Evolutionary conservation across 371 early-diverging fungal genomes (phyloP).

Genomic region (Apophysomyces variabilis): DNA sequence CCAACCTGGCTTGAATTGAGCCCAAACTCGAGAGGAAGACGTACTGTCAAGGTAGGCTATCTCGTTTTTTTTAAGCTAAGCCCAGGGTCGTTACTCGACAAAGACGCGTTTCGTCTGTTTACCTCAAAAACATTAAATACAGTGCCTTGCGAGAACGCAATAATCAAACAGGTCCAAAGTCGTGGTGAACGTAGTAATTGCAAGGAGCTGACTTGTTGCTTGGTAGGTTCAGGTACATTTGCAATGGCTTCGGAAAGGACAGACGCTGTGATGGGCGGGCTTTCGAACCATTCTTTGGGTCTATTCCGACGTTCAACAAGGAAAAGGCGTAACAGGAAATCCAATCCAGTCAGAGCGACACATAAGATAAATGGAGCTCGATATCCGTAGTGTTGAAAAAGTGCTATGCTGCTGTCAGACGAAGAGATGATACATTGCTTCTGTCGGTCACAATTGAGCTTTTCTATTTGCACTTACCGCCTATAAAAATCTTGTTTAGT

Average conservation of each 20-base stretch:
- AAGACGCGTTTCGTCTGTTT: background rate
- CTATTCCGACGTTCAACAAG: conserved; percentile 44
- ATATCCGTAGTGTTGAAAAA: conserved; percentile 60
- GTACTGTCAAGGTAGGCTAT: conserved; percentile 51
- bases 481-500: background rate
- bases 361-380: conserved; percentile 70
- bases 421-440: background rate
- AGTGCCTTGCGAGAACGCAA: conserved; percentile 29
- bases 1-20: conserved; percentile 55
- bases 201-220: conserved; percentile 17
- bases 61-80: background rate
- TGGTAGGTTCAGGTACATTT: conserved; percentile 3
- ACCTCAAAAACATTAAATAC: conserved; percentile 33
- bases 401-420: conserved; percentile 13
- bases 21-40: conserved; percentile 43
- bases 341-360: conserved; percentile 55
- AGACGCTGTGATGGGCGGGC: background rate
- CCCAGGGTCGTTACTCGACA: too few species aligned
- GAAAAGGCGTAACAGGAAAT: conserved; percentile 46
- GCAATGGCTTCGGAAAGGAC: background rate
- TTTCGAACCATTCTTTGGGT: conserved; percentile 24
- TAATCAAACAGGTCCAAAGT: conserved; percentile 23
- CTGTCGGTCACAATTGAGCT: background rate
- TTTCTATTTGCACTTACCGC: background rate
- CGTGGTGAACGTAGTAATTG: conserved; percentile 27